phyloP scores from a whole-genome alignment of 768 basidiomycete species.

The Kwoniella sp. region DNA sequence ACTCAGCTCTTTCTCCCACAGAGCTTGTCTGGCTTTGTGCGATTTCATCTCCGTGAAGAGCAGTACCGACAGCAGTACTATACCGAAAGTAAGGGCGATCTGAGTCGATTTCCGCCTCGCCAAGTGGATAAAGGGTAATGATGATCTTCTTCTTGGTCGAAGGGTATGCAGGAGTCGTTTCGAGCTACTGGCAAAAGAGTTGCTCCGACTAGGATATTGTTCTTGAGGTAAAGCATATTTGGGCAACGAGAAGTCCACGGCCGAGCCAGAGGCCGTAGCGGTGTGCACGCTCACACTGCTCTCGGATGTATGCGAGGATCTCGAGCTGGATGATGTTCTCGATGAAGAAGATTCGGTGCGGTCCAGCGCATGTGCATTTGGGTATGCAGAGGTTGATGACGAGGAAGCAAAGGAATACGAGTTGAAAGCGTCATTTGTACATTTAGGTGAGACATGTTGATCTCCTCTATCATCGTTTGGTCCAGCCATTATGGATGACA shows the following conservation, averaged over 20 bases:
- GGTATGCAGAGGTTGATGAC: background rate
- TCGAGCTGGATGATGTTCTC: conserved; percentile 1
- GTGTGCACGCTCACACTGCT: conserved; percentile 2
- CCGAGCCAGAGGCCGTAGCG: no score
- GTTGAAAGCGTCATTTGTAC: background rate
- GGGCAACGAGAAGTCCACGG: background rate
- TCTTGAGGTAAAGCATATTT: background rate
- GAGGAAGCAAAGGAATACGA: conserved; percentile 1
- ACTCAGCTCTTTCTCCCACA: conserved; percentile 4
- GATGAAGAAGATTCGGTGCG: conserved; percentile 2
- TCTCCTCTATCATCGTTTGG: background rate
- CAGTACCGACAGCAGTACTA: conserved; percentile 14
- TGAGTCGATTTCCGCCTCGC: conserved; percentile 23
- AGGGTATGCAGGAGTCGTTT: background rate
- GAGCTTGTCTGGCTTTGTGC: conserved; percentile 2
- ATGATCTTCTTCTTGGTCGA: conserved; percentile 12
- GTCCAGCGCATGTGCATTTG: background rate
- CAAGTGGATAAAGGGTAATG: conserved; percentile 10
- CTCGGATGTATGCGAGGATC: background rate
- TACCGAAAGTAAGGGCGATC: conserved; percentile 9
- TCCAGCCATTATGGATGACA: background rate
- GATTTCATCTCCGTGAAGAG: conserved; percentile 15
- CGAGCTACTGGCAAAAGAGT: background rate
- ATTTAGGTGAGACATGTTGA: background rate
- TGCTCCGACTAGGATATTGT: background rate